These are phyloP conservation scores for Suillus alpinus DNA, from an alignment of 768 basidiomycete species.

Conservation along the genomic window DNA sequence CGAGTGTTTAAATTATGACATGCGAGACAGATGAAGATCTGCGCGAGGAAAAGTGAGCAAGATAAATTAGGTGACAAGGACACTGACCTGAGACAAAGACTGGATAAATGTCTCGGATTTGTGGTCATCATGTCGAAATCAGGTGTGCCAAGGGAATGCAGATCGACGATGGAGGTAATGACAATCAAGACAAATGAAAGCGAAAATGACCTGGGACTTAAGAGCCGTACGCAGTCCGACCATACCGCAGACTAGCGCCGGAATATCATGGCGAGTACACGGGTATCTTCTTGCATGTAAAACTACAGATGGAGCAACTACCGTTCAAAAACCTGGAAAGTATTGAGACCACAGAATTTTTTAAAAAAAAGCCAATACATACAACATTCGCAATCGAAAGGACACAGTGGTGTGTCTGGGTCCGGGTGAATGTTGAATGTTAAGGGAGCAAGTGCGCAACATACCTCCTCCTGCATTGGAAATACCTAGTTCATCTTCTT, in stretches of 20 bases:
- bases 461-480: conserved; percentile 68
- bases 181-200: background rate
- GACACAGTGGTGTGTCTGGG: conserved; percentile 78
- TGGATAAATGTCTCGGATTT: background rate
- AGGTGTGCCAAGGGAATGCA: no score
- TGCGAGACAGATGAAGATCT: background rate
- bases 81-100: background rate
- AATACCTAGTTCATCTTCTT: conserved; percentile 81
- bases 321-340: conserved; percentile 25
- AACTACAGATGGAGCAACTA: background rate
- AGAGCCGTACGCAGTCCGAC: background rate
- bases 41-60: background rate
- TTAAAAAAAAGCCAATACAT: conserved; percentile 31
- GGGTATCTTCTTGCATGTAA: conserved; percentile 1
- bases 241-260: no score
- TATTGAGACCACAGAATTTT: background rate
- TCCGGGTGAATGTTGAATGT: conserved; percentile 20
- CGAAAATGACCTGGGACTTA: background rate
- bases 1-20: background rate
- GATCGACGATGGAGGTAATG: background rate
- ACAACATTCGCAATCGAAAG: conserved; percentile 91
- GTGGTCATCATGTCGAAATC: no score
- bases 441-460: conserved; percentile 18
- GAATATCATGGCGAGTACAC: background rate
- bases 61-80: background rate